Evolutionary conservation across 345 rosid genomes (phyloP).

Genomic region (Sapria himalayana): DNA sequence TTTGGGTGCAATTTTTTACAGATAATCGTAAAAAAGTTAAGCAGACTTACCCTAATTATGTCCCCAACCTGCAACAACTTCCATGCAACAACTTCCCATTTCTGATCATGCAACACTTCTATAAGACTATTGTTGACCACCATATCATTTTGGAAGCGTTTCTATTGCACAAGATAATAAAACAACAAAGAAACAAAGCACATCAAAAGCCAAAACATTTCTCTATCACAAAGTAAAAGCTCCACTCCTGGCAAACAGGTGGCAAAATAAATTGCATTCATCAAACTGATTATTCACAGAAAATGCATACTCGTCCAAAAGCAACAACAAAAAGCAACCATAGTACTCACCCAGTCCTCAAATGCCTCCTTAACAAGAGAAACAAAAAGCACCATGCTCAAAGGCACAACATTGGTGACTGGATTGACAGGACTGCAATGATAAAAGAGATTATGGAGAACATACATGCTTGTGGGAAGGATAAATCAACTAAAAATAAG

Average conservation of each 20-base stretch:
- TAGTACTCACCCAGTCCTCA: slow-evolving; percentile 78
- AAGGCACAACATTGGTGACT: slow-evolving; percentile 75
- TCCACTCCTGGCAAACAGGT: not conserved
- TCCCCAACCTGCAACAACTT: slow-evolving; percentile 97
- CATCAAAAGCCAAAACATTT: no score
- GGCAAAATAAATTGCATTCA: not conserved
- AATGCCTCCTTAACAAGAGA: slow-evolving; percentile 96
- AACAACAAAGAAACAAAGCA: slow-evolving; percentile 6
- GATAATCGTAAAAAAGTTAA: slow-evolving; percentile 3
- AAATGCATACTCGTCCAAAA: slow-evolving; percentile 1
- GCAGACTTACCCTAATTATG: slow-evolving; percentile 53
- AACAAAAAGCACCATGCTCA: slow-evolving; percentile 82
- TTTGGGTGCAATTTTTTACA: no score
- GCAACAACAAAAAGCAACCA: slow-evolving; percentile 6
- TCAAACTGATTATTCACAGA: slow-evolving; percentile 2
- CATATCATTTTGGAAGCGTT: slow-evolving; percentile 93
- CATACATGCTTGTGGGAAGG: no score
- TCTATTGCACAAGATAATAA: slow-evolving; percentile 31
- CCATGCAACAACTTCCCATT: slow-evolving; percentile 70
- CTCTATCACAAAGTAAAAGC: not conserved
- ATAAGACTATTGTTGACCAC: slow-evolving; percentile 53
- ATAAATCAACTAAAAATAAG: no score
- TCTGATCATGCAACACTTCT: slow-evolving; percentile 73
- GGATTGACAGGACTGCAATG: slow-evolving; percentile 95
- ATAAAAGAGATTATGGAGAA: slow-evolving; percentile 10